phyloP scores from a whole-genome alignment of 2,329 filamentous ascomycete species.

The Helotiales sp. region DNA sequence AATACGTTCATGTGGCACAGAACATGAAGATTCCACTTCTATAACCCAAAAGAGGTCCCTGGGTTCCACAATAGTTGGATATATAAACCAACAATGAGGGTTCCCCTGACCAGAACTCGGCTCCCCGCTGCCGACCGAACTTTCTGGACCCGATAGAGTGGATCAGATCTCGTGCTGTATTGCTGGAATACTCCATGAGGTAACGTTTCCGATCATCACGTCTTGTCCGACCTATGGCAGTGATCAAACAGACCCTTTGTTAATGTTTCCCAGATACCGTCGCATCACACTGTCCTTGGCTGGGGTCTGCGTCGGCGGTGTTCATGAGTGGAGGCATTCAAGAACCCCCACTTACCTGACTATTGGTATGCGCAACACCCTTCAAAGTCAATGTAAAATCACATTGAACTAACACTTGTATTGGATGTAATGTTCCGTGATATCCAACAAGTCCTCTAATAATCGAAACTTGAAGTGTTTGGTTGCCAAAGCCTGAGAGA shows the following conservation, averaged over 20 bases:
- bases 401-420: too few species aligned
- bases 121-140: not conserved
- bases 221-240: too few species aligned
- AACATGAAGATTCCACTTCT: not conserved
- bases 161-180: not conserved
- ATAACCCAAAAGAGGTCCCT: not conserved
- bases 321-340: too few species aligned
- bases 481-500: not conserved
- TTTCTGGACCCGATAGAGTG: not conserved
- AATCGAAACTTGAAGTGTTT: not conserved
- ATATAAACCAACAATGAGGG: not conserved
- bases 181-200: not conserved
- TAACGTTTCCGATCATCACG: not conserved
- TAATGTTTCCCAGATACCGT: too few species aligned
- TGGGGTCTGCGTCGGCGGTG: too few species aligned
- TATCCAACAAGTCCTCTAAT: too few species aligned
- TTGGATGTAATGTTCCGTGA: too few species aligned
- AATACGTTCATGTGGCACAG: not conserved
- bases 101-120: not conserved
- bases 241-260: too few species aligned
- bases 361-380: too few species aligned
- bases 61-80: not conserved
- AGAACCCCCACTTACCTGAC: too few species aligned
- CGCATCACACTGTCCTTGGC: too few species aligned
- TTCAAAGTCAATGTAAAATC: too few species aligned